Evolutionary conservation across 2,329 filamentous ascomycete species (phyloP), one percentile per base, ranked within the genome.

Genomic region (Talaromyces sp.): DNA sequence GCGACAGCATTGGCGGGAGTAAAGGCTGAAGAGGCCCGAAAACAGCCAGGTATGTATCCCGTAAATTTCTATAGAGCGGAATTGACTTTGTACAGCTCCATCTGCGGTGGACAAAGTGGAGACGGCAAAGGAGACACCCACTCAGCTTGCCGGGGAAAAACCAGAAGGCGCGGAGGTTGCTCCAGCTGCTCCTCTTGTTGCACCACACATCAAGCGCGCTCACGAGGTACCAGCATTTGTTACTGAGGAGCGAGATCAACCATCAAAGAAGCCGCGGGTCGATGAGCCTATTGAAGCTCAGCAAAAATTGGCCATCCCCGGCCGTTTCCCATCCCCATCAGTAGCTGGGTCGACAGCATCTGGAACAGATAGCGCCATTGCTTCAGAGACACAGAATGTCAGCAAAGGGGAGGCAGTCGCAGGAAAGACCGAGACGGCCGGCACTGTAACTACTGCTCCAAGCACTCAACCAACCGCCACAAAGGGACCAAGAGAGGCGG

Each of bases 261-360:
- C 75, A 37, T 69, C 69, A 66, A 78, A 78, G 70, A 76, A 77
- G 24, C 64, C 72, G 68, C 76, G 75, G 67, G 73, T 75, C 0
- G 74, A 76, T 24, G 74, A 73, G 31, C n/a, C 66, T 27, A n/a
- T 33, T 3, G 64, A 57, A 37, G 16, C 54, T 33, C 58, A 54
- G 31, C 31, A 49, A 1, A 59, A 61, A 8, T 9, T 61, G 13
- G 43, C 61, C 2, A 50, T 66, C 16, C 65, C 65, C 5, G 65
- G 65, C 6, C 41, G 61, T 2, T 66, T 57, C 50, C 65, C 65
- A 31, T 43, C 45, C 14, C 65, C 64, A 37, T 64, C 65, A 49
- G 62, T 61, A 16, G 43, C 56, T 6, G 62, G 58, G 14, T 66
- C 65, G 9, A 60, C 52, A 19, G 65, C 57, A 5, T 63, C 65